phyloP scores from a whole-genome alignment of 208 protist species.

The Trypanosoma brucei region DNA sequence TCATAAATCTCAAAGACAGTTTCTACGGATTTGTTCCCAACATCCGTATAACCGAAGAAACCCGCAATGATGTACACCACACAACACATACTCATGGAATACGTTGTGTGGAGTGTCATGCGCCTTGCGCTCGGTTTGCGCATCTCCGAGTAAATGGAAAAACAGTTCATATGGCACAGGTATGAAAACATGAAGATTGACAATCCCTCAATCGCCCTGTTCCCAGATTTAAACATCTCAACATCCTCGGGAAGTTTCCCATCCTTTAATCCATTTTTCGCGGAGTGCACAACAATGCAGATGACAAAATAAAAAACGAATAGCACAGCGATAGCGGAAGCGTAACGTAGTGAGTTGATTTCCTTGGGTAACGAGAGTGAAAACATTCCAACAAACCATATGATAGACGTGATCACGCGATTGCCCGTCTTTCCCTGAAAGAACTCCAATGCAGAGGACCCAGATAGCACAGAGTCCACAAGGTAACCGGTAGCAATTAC shows the following conservation, averaged over 20 bases:
- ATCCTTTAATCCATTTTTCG: constrained; percentile 13
- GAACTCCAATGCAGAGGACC: constrained; percentile 1
- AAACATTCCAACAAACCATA: constrained; percentile 36
- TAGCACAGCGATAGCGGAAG: constrained; percentile 24
- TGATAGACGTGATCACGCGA: constrained; percentile 18
- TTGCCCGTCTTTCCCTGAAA: constrained; percentile 10
- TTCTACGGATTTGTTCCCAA: constrained; percentile 34
- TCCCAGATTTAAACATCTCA: constrained; percentile 12
- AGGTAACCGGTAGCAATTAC: constrained; percentile 26
- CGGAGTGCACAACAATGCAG: constrained; percentile 25
- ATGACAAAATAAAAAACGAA: constrained; percentile 28
- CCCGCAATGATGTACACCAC: constrained; percentile 72
- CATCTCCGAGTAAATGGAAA: constrained; percentile 33
- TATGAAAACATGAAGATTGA: constrained; percentile 41
- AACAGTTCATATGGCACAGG: constrained; percentile 31
- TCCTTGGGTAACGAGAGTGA: constrained; percentile 26
- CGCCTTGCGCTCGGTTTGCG: constrained; percentile 9
- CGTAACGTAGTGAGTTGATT: constrained; percentile 41
- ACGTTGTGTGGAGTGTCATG: constrained; percentile 30
- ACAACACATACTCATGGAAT: constrained; percentile 44
- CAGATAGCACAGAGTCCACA: constrained; percentile 17
- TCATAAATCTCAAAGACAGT: constrained; percentile 54
- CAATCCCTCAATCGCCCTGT: constrained; percentile 18
- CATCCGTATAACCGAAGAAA: constrained; percentile 78
- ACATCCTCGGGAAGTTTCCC: constrained; percentile 6